Evolutionary conservation across 257 asterid species (phyloP), one percentile per base, ranked within the genome.

Genomic region (Datura wrightii): DNA sequence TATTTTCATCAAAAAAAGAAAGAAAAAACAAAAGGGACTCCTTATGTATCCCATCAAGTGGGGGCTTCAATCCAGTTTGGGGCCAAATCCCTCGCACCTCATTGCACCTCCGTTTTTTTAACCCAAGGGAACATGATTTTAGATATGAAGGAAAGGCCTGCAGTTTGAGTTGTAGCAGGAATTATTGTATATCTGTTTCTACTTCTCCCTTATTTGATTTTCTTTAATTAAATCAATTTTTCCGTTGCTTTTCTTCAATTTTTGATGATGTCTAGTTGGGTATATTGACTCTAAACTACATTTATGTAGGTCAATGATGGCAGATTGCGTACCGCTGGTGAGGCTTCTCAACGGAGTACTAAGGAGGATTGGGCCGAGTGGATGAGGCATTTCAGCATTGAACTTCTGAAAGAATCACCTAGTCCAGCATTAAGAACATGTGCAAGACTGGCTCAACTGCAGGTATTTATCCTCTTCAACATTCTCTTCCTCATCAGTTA

Each of bases 281-380:
- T 50, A 31, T 76, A 6, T 16, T 36, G 63, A 76, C 62, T 76
- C 46, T 50, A 52, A 34, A 24, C n/a, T 76, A 52, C 63, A 52
- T 82, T 44, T 84, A 16, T 87, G 42, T 87, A 96, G 99, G 97
- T 97, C 76, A 92, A 97, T 81, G 99, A 95, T 87, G 92, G 92
- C 82, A 93, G 97, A 80, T 85, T 97, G 85, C 97, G 96, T 48
- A 92, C 95, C 71, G 99, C 99, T 76, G 98, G 98, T 42, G 99
- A 97, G 91, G 99, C 99, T 86, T 97, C 99, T 86, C 98, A 96
- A 78, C 98, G 99, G 86, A 96, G 99, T 87, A 96, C 99, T 10
- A 93, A 91, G 91, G 99, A 96, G 88, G 99, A 96, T 86, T 96
- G 99, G 99, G 97, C 98, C 79, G 99, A 96, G 91, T 96, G 99